Evolutionary conservation across 2,329 filamentous ascomycete genomes (phyloP).

Genomic region (Chalara sp.): DNA sequence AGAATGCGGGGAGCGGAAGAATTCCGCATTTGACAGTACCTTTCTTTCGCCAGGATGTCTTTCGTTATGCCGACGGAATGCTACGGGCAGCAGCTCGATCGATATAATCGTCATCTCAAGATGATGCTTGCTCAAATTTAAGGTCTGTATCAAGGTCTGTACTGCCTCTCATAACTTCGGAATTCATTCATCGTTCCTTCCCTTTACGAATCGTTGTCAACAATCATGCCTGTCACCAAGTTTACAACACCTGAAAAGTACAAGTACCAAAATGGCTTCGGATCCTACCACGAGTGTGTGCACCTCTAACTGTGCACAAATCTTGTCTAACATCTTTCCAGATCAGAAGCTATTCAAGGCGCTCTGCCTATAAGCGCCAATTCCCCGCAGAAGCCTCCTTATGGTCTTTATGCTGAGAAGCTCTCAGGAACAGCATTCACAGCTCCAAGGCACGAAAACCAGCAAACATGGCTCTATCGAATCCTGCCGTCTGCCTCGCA

Average conservation of each 20-base stretch:
- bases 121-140: too few relatives aligned
- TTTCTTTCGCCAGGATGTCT: too few relatives aligned
- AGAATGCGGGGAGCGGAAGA: too few relatives aligned
- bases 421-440: conserved; percentile 52
- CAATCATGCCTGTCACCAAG: conserved; percentile 54
- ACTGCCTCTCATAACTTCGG: too few relatives aligned
- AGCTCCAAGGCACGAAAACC: conserved; percentile 48
- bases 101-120: too few relatives aligned
- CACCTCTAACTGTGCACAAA: background rate
- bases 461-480: conserved; percentile 51
- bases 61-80: too few relatives aligned
- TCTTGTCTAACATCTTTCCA: conserved; percentile 24
- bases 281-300: conserved; percentile 57
- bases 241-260: conserved; percentile 61
- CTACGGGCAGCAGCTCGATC: too few relatives aligned
- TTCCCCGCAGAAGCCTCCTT: conserved; percentile 62
- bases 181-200: too few relatives aligned
- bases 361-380: conserved; percentile 60
- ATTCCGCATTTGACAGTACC: too few relatives aligned
- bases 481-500: conserved; percentile 49
- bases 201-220: background rate
- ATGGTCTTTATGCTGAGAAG: conserved; percentile 63
- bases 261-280: conserved; percentile 62
- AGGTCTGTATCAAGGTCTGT: too few relatives aligned
- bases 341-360: conserved; percentile 58